These are phyloP conservation scores for Hysterangium stoloniferum DNA, from an alignment of 768 basidiomycete genomes.

Conservation along the genomic window DNA sequence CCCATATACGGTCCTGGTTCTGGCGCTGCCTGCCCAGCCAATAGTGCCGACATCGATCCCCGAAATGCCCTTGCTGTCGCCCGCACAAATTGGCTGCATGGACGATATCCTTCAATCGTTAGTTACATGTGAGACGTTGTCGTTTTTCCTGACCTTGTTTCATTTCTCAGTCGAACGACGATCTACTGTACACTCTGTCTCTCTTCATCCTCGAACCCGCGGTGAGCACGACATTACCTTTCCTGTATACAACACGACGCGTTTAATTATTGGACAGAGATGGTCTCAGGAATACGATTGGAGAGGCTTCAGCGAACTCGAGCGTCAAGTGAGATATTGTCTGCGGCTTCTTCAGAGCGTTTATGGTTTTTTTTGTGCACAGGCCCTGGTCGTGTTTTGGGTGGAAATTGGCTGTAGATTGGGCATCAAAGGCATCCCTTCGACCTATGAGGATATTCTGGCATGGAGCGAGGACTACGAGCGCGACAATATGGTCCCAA, in stretches of 20 bases:
- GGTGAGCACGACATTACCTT: too few relatives aligned
- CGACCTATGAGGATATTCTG: constrained; percentile 28
- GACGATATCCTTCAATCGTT: constrained; percentile 25
- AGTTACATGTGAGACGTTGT: neutral
- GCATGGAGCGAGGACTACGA: constrained; percentile 42
- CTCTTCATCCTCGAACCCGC: constrained; percentile 33
- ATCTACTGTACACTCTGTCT: constrained; percentile 35
- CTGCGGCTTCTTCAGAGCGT: neutral
- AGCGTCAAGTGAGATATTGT: constrained; percentile 27
- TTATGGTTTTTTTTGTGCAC: neutral
- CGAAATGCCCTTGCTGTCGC: constrained; percentile 35
- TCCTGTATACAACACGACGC: too few relatives aligned
- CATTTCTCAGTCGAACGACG: constrained; percentile 29
- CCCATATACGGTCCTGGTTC: neutral
- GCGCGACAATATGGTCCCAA: constrained; percentile 33
- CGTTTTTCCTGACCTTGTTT: neutral
- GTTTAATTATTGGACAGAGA: constrained; percentile 18
- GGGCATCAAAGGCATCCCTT: constrained; percentile 41
- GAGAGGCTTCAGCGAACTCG: constrained; percentile 37
- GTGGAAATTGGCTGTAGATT: constrained; percentile 38
- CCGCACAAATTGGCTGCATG: constrained; percentile 37
- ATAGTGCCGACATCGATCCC: constrained; percentile 27
- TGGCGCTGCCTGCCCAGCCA: constrained; percentile 17
- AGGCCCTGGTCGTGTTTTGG: constrained; percentile 37
- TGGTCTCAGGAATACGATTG: constrained; percentile 39